Evolutionary conservation across 305 asterid genomes (phyloP).

Genomic region (Ilex paraguariensis): DNA sequence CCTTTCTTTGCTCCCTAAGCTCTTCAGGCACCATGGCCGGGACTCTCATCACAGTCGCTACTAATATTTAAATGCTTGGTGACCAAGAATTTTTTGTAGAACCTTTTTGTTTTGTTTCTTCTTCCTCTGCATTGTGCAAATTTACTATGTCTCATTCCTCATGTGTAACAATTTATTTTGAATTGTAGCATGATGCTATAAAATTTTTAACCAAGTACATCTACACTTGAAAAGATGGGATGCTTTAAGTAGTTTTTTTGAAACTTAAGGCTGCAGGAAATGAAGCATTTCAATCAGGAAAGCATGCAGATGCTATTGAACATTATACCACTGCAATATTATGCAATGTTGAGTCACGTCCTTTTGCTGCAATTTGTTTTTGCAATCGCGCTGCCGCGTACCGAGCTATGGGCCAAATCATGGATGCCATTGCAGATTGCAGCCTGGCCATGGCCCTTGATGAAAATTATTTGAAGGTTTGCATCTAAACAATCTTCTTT

Average conservation of each 20-base stretch:
- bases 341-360: conserved; percentile 80
- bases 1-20: no score
- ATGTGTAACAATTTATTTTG: not conserved
- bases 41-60: no score
- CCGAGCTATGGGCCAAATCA: conserved; percentile 79
- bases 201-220: not conserved
- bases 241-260: conserved; percentile 10
- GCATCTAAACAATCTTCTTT: conserved; percentile 21
- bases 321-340: conserved; percentile 86
- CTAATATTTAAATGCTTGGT: no score
- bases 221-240: not conserved
- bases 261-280: conserved; percentile 83
- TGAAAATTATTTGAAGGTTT: conserved; percentile 78
- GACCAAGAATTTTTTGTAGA: no score
- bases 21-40: no score
- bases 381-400: conserved; percentile 99
- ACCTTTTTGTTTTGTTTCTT: no score
- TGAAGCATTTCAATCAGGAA: conserved; percentile 86
- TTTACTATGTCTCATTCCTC: not conserved
- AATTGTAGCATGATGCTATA: not conserved
- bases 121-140: no score
- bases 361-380: conserved; percentile 91
- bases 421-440: conserved; percentile 97
- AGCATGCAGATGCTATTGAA: conserved; percentile 80
- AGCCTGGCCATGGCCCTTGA: conserved; percentile 94